Evolutionary conservation across 1,284 basidiomycete genomes (phyloP).

Genomic region (Pholiota adiposa): DNA sequence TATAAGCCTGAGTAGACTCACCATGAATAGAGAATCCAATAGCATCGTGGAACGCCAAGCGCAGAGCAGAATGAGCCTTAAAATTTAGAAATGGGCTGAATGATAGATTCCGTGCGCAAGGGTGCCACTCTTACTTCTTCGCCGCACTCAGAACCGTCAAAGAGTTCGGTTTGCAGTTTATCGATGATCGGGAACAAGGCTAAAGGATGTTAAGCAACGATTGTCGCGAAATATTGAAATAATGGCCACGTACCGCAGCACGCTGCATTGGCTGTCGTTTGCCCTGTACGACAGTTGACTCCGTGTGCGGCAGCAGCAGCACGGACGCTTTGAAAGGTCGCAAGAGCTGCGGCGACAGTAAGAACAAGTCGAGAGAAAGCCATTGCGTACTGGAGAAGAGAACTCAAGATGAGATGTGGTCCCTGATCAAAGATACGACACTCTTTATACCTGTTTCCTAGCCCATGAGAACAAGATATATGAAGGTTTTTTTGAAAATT

Average conservation of each 20-base stretch:
- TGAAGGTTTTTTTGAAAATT: background rate
- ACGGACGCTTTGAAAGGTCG: background rate
- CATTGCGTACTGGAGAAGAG: background rate
- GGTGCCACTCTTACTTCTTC: background rate
- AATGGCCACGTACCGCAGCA: background rate
- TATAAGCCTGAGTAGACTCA: background rate
- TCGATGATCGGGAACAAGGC: constrained; percentile 15
- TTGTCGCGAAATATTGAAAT: background rate
- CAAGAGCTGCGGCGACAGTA: background rate
- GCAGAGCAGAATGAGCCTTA: constrained; percentile 4
- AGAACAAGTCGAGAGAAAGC: background rate
- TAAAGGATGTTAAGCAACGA: background rate
- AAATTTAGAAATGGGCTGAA: background rate
- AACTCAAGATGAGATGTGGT: background rate
- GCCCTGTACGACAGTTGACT: background rate
- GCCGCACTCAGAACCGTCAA: constrained; percentile 13
- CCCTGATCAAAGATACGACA: background rate
- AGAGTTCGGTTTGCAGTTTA: constrained; percentile 9
- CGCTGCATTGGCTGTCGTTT: background rate
- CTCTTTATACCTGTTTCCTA: background rate
- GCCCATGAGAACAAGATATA: background rate
- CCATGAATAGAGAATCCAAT: constrained; percentile 1
- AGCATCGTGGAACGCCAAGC: constrained; percentile 12
- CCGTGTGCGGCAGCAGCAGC: background rate
- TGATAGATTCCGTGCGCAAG: background rate